phyloP scores from a whole-genome alignment of 2,329 filamentous ascomycete species.

The Exophiala alcalophila region DNA sequence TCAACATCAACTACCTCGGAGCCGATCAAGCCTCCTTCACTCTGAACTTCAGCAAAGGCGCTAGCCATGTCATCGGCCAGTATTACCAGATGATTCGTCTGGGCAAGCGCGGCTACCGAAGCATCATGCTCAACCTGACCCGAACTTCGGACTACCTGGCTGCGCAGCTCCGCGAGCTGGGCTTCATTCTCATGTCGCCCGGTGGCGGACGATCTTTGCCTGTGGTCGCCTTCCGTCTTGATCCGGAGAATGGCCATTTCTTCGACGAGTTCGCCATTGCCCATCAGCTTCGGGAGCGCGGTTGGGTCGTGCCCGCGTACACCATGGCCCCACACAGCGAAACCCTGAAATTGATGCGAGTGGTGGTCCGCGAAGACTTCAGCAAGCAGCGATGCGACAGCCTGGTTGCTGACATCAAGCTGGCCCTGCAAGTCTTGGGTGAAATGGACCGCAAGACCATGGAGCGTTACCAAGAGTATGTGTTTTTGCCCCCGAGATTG shows the following conservation, averaged over 20 bases:
- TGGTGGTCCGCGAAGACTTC: constrained; percentile 93
- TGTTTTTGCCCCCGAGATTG: constrained; percentile 12
- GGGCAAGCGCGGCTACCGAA: constrained; percentile 84
- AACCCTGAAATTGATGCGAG: constrained; percentile 79
- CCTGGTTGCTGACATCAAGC: constrained; percentile 73
- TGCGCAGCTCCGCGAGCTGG: constrained; percentile 66
- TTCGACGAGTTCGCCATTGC: constrained; percentile 78
- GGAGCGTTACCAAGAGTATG: constrained; percentile 64
- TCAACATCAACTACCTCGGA: constrained; percentile 99
- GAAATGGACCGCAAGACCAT: constrained; percentile 71
- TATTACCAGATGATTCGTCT: constrained; percentile 97
- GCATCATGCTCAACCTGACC: constrained; percentile 93
- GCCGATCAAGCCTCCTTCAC: constrained; percentile 95
- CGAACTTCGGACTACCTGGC: constrained; percentile 85
- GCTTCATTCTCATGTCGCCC: constrained; percentile 86
- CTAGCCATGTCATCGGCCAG: constrained; percentile 90
- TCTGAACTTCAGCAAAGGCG: constrained; percentile 94
- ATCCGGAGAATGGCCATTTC: constrained; percentile 53
- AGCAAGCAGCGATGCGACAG: constrained; percentile 75
- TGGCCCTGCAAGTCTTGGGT: constrained; percentile 68
- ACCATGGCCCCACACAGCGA: constrained; percentile 91
- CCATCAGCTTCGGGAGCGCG: constrained; percentile 78
- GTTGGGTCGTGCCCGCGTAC: constrained; percentile 94
- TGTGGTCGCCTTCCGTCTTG: constrained; percentile 82
- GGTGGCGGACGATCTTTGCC: constrained; percentile 74